Percentiles rank a stretch among this genome's conserved stretches.
Conservation (phyloP, 2,329 filamentous ascomycete genomes). For the Aspergillus calidoustus region DNA sequence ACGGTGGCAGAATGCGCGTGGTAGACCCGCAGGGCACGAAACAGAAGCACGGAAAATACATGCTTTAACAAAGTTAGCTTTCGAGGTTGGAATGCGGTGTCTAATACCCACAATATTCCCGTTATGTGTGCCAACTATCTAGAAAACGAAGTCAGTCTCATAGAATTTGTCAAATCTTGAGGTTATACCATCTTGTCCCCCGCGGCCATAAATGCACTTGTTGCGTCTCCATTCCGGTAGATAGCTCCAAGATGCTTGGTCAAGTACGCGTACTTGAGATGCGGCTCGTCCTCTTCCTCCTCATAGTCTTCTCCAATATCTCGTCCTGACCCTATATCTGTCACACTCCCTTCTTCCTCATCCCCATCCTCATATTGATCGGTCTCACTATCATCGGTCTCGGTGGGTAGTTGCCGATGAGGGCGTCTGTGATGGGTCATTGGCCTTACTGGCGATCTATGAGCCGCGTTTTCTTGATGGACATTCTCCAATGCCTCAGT, state of each 20-base stretch:
- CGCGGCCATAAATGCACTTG: constrained; percentile 84
- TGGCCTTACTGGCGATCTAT: constrained; percentile 19
- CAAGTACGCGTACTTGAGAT: constrained; percentile 87
- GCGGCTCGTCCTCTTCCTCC: constrained; percentile 90
- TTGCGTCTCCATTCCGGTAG: constrained; percentile 94
- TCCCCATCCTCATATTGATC: constrained; percentile 26
- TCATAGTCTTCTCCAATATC: constrained; percentile 74
- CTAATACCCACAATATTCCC: constrained; percentile 79
- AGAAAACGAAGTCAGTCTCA: constrained; percentile 43
- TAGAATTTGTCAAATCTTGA: constrained; percentile 2
- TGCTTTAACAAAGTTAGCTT: constrained; percentile 60
- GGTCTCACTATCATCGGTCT: constrained; percentile 19
- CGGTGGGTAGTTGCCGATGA: constrained; percentile 8
- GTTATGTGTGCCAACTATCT: constrained; percentile 94
- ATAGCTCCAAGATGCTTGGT: constrained; percentile 78
- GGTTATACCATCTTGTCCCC: constrained; percentile 89
- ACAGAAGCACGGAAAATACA: constrained; percentile 79
- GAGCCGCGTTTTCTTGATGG: constrained; percentile 26
- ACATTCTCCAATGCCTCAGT: constrained; percentile 32
- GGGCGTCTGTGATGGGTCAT: constrained; percentile 9
- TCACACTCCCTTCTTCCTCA: constrained; percentile 28
- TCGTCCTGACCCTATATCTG: constrained; percentile 41
- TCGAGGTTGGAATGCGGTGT: constrained; percentile 3
- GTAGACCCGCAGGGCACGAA: constrained; percentile 82
- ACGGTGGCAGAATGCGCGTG: constrained; percentile 92